Base-by-base conservation (phyloP, 345 rosid species). In the Noccaea bulbosa region DNA sequence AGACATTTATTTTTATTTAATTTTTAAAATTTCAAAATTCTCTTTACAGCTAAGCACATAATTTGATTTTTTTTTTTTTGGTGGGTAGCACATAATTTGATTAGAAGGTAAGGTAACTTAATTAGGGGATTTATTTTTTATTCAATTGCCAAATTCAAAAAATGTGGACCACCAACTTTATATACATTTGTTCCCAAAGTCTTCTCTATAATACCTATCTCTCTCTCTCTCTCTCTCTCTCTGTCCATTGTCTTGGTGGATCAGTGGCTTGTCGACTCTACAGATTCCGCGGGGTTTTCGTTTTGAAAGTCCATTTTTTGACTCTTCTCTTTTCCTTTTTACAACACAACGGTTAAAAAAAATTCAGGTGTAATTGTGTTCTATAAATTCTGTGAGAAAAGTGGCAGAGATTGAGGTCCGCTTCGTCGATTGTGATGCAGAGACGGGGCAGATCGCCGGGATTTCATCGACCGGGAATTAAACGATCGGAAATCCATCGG, bases 241-340 rank as follows among this genome's bases (percentile, higher is more conserved):
- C 22, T 64, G 33, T 64, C 70, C 57, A 55, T 53, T 63, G 55
- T 45, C 69, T 46, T 40, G 30, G 22, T 40, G 22, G 27, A 70
- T 70, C 67, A 51, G 61, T 61, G 41, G 41, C 46, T 48, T 22
- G 70, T 63, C 76, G 71, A 55, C 59, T 73, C 77, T 48, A 39
- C 59, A 47, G 71, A 65, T 55, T 72, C 71, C 43, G 77, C 77
- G 71, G 65, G 65, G 34, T 53, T 64, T 39, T 58, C 67, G 49
- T 48, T 71, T 66, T 59, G 27, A 67, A 74, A 44, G 22, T 58
- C 53, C 10, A 12, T 30, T 53, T 70, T 53, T 67, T 51, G 54
- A 66, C 78, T 74, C 67, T 49, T 73, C 72, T 22, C 61, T 44
- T 49, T 64, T 57, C 47, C 20, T 33, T 56, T 56, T 54, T 54